A percentile compares a stretch with the other conserved stretches of the same genome.
These are phyloP conservation scores for Pseudogymnoascus sp. DNA, from an alignment of 2,329 filamentous ascomycete species.

Conservation along the genomic window DNA sequence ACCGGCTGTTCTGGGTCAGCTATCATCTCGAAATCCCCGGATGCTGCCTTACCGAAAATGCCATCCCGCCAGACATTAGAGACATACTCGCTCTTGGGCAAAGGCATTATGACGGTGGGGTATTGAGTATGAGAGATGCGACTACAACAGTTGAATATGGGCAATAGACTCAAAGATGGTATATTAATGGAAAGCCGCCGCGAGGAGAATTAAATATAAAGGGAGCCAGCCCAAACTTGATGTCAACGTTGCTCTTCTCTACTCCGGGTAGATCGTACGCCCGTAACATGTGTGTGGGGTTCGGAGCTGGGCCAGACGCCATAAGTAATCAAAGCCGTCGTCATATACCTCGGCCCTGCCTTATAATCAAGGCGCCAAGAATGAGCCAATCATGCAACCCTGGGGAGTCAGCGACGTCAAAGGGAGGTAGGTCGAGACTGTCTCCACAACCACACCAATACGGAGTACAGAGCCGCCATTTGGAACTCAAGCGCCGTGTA, in stretches of 20 bases:
- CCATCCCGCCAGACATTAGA: slow-evolving; percentile 80
- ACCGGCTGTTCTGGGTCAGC: slow-evolving; percentile 48
- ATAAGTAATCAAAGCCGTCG: background rate
- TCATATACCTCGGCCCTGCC: slow-evolving; percentile 4
- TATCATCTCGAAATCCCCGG: background rate
- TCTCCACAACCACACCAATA: slow-evolving; percentile 4
- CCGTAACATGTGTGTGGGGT: slow-evolving; percentile 8
- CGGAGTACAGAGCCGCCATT: slow-evolving; percentile 5
- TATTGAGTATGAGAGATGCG: background rate
- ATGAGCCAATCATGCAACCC: slow-evolving; percentile 4
- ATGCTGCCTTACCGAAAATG: slow-evolving; percentile 61
- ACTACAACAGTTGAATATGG: background rate
- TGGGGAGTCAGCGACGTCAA: slow-evolving; percentile 6
- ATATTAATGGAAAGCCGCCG: background rate
- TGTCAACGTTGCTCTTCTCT: background rate
- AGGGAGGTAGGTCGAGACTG: background rate
- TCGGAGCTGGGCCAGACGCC: background rate
- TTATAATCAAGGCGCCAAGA: background rate
- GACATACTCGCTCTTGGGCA: slow-evolving; percentile 67
- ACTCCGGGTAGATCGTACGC: background rate
- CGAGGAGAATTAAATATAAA: background rate
- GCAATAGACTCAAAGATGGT: background rate
- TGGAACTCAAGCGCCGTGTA: background rate
- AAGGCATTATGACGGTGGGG: slow-evolving; percentile 45
- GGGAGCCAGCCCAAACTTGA: background rate